phyloP scores from a whole-genome alignment of 768 basidiomycete genomes.

The Russula emetica region DNA sequence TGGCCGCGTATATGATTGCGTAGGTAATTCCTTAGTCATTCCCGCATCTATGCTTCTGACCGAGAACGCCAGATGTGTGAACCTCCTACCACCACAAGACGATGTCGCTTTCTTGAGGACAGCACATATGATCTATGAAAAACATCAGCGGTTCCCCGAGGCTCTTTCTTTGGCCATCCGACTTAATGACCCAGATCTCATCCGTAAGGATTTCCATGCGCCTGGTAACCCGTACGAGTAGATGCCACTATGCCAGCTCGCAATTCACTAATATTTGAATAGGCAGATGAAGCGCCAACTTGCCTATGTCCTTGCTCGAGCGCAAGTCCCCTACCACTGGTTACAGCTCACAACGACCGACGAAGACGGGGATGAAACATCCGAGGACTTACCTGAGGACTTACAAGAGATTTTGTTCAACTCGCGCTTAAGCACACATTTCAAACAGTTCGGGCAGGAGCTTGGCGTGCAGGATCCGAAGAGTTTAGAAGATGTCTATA shows the following conservation, averaged over 20 bases:
- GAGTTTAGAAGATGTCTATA: conserved; percentile 95
- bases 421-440: conserved; percentile 73
- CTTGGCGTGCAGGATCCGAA: conserved; percentile 86
- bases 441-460: conserved; percentile 91
- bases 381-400: conserved; percentile 70
- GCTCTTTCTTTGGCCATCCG: conserved; percentile 83
- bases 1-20: conserved; percentile 96
- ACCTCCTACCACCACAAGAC: conserved; percentile 87
- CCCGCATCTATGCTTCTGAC: conserved; percentile 6
- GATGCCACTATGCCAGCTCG: neutral
- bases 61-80: conserved; percentile 60
- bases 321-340: conserved; percentile 90
- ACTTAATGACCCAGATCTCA: conserved; percentile 71
- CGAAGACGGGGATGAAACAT: conserved; percentile 52
- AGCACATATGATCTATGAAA: conserved; percentile 84
- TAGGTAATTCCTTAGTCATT: conserved; percentile 36
- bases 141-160: conserved; percentile 85
- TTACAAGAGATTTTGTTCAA: conserved; percentile 85
- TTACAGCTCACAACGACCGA: conserved; percentile 52
- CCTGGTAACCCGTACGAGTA: conserved; percentile 77
- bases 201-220: conserved; percentile 83
- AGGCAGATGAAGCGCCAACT: conserved; percentile 93
- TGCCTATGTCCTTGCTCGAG: conserved; percentile 88
- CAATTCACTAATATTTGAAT: conserved; percentile 10
- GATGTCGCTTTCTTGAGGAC: conserved; percentile 85